Conservation (phyloP, 1,284 basidiomycete species). For the Microbotryum saponariae region DNA sequence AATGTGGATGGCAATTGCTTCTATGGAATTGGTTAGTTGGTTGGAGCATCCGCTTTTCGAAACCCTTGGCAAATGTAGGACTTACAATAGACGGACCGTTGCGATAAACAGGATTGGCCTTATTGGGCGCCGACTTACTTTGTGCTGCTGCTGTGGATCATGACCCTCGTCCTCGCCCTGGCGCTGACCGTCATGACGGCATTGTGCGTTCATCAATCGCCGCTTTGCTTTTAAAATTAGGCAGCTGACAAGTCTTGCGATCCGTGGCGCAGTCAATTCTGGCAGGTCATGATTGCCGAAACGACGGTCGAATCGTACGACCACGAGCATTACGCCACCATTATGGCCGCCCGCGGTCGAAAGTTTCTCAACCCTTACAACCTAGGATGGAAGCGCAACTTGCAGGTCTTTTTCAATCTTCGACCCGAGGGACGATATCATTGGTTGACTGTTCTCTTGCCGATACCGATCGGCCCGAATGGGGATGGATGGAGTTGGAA, state of each 20-base stretch:
- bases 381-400: slow-evolving; percentile 63
- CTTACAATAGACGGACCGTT: background rate
- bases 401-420: slow-evolving; percentile 81
- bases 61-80: background rate
- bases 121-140: slow-evolving; percentile 54
- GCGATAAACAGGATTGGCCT: slow-evolving; percentile 11
- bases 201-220: slow-evolving; percentile 46
- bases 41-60: background rate
- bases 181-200: slow-evolving; percentile 69
- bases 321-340: slow-evolving; percentile 62
- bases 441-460: slow-evolving; percentile 67
- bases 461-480: slow-evolving; percentile 68
- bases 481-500: slow-evolving; percentile 80
- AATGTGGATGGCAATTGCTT: slow-evolving; percentile 20
- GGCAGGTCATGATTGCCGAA: slow-evolving; percentile 66
- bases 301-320: slow-evolving; percentile 89
- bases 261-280: slow-evolving; percentile 51
- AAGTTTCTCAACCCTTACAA: slow-evolving; percentile 87
- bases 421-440: slow-evolving; percentile 51
- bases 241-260: background rate
- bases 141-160: slow-evolving; percentile 69
- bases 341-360: slow-evolving; percentile 54
- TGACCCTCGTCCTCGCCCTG: slow-evolving; percentile 59
- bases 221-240: background rate
- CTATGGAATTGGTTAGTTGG: background rate